Evolutionary conservation across 1,284 basidiomycete species (phyloP).

Genomic region (Takashimella tepidaria): DNA sequence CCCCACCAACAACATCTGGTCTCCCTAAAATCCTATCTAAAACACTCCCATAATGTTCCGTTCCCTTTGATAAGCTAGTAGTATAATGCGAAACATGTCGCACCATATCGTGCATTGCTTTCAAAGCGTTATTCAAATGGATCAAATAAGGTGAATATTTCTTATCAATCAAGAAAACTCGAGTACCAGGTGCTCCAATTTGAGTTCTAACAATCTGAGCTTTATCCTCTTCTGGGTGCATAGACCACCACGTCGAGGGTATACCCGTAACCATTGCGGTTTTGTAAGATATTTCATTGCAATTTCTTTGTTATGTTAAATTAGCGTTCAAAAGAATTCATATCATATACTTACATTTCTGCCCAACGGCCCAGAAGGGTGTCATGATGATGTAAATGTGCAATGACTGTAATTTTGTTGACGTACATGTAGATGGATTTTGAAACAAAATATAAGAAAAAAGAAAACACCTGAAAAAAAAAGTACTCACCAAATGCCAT

Average conservation of each 20-base stretch:
- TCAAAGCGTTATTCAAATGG: background rate
- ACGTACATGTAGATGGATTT: no score
- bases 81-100: background rate
- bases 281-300: constrained; percentile 30
- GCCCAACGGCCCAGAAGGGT: constrained; percentile 24
- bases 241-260: background rate
- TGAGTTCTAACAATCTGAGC: background rate
- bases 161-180: background rate
- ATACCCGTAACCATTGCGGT: constrained; percentile 28
- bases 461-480: background rate
- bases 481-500: constrained; percentile 27
- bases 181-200: background rate
- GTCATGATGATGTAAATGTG: constrained; percentile 15
- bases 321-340: background rate
- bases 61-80: background rate
- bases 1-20: background rate
- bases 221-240: background rate
- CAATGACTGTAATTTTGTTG: no score
- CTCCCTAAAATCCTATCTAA: background rate
- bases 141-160: background rate
- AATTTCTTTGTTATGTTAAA: constrained; percentile 18
- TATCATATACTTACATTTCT: constrained; percentile 16
- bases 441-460: background rate
- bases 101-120: background rate
- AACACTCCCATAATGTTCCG: background rate